Evolutionary conservation across 768 basidiomycete genomes (phyloP), one percentile per base, ranked within the genome.

Genomic region (Mycena vitilis): DNA sequence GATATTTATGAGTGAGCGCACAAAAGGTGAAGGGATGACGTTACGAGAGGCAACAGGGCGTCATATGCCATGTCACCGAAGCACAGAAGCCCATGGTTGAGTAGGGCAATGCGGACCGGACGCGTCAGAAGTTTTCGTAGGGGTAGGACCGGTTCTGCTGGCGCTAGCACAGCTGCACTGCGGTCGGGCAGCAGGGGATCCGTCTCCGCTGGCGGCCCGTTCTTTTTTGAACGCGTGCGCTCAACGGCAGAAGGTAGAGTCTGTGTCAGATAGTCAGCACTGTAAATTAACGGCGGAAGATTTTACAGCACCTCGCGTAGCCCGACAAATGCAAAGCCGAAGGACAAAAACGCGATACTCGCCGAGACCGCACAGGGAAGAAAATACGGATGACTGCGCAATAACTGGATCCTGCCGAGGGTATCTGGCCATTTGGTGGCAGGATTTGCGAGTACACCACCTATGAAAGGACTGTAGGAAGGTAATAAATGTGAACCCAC

Each of bases 341-440:
- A 71, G 4, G 67, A 48, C 4, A n/a, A 0, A 12, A 71, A 42
- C 2, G 66, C 63, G 49, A 71, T 34, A 22, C 10, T 8, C 5
- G 54, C 63, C 12, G 67, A 57, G 16, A 62, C 64, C 0, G 60
- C 55, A 36, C 71, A 71, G 0, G 71, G 67, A 9, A 71, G 53
- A 30, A 71, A 54, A 54, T 71, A 71, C 22, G 71, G 71, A 36
- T 62, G 55, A 0, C 0, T 11, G 3, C 67, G 45, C 20, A 71
- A 51, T 8, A 71, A 16, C 34, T 22, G 34, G 22, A 71, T 60
- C 13, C 63, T 64, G 5, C 71, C 71, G 16, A 71, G 42, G 1
- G 67, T 66, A 18, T 62, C 53, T 0, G 71, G 71, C 67, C 68
- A 71, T 13, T 66, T 66, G 1, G 8, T 13, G 0, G 67, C 71